Conservation (phyloP, 2,329 filamentous ascomycete species). For the Gaeumannomyces sp. region DNA sequence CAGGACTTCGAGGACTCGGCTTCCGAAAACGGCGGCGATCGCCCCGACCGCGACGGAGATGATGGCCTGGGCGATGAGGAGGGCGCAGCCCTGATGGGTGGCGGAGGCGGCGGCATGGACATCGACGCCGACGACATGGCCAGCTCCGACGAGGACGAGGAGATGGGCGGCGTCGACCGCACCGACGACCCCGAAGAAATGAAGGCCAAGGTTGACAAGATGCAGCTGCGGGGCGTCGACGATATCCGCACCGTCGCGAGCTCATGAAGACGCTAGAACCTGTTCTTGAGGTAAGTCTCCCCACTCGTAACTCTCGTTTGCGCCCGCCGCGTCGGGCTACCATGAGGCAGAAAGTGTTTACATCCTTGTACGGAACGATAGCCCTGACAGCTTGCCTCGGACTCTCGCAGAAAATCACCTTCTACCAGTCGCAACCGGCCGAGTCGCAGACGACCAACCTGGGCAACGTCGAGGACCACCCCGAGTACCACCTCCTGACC, state of each 20-base stretch:
- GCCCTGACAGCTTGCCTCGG: slow-evolving; percentile 58
- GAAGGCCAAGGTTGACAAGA: slow-evolving; percentile 76
- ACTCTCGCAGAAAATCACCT: slow-evolving; percentile 66
- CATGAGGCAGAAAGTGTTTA: slow-evolving; percentile 48
- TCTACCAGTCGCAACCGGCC: slow-evolving; percentile 65
- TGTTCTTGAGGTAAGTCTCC: slow-evolving; percentile 67
- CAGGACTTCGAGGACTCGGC: slow-evolving; percentile 86
- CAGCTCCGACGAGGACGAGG: slow-evolving; percentile 54
- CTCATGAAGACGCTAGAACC: slow-evolving; percentile 79
- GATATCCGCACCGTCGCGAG: slow-evolving; percentile 74
- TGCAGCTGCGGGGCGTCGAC: slow-evolving; percentile 65
- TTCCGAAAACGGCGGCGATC: slow-evolving; percentile 61
- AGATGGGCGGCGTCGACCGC: slow-evolving; percentile 42
- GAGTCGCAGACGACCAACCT: slow-evolving; percentile 57
- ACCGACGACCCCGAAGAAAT: slow-evolving; percentile 60
- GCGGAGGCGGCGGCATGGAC: slow-evolving; percentile 42
- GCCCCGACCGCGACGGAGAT: slow-evolving; percentile 44
- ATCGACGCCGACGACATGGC: slow-evolving; percentile 52
- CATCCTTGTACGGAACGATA: slow-evolving; percentile 48
- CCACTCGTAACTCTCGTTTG: slow-evolving; percentile 11
- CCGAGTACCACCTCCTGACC: slow-evolving; percentile 82
- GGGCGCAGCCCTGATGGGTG: slow-evolving; percentile 29
- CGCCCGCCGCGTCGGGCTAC: slow-evolving; percentile 13
- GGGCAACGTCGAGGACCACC: slow-evolving; percentile 85
- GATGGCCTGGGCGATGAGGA: slow-evolving; percentile 39